Base-by-base conservation (phyloP, 768 basidiomycete species). In the Pilatotrama ljubarskyi region DNA sequence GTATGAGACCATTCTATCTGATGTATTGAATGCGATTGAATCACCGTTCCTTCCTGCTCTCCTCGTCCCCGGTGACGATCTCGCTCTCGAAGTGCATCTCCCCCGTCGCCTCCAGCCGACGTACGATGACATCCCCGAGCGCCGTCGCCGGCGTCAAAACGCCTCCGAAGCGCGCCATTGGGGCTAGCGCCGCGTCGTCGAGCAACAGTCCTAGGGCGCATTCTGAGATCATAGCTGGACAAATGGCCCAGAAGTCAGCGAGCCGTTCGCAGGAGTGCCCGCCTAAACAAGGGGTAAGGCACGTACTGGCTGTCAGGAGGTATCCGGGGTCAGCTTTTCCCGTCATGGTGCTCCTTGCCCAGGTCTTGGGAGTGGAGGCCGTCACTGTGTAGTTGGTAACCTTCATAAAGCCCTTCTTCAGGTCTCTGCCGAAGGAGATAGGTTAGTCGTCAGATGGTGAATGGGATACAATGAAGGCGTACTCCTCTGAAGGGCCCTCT, bases 71-170 rank as follows among this genome's bases (percentile, higher is more conserved):
- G 9, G 20, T 20, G 38, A 84, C 60, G 24, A 88, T 70, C 41
- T 76, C 75, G 63, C 80, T 86, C 35, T 81, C 79, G 64, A 90
- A 83, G 54, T 80, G 73, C 51, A 93, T 82, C 51, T 73, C 70
- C 0, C 83, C 86, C 8, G 80, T 84, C 20, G 74, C 76, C 59
- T 82, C 79, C 62, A 97, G 70, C 18, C 95, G 79, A 64, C 83
- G 80, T 36, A 94, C 75, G 37, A 95, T 72, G 7, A 84, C 82
- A 60, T 90, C 84, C 15, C 94, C 95, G 57, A 96, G 80, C 1
- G 91, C 95, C 4, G 84, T 85, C 73, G 88, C 83, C 0, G 95
- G 88, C 1, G 95, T 98, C 49, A 97, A 76, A 2, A 95, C 74
- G 1, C 95, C 95, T 13, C 94, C 95, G 46, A 77, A 72, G 49